Evolutionary conservation across 2,329 filamentous ascomycete species (phyloP).

Genomic region (Fusarium sp.): DNA sequence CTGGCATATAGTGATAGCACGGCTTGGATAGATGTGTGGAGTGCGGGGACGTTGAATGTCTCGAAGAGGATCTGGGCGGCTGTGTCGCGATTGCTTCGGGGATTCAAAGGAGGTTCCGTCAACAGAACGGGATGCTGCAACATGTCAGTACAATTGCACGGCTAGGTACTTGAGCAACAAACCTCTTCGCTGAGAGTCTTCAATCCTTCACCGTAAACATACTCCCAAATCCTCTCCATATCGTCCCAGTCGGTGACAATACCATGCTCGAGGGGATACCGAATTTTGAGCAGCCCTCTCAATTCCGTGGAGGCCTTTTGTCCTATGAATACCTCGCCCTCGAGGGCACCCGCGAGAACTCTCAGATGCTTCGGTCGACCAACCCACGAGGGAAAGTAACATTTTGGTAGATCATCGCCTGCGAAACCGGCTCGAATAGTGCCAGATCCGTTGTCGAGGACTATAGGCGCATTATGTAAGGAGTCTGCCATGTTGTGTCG

Average conservation of each 20-base stretch:
- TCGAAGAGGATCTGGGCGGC: constrained; percentile 98
- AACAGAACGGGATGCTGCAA: constrained; percentile 85
- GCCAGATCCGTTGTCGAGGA: constrained; percentile 98
- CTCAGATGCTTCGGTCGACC: constrained; percentile 94
- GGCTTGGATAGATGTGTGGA: constrained; percentile 97
- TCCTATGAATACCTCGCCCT: constrained; percentile 97
- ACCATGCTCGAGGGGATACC: constrained; percentile 94
- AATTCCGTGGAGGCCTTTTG: constrained; percentile 87
- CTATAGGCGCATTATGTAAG: constrained; percentile 96
- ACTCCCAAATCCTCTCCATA: constrained; percentile 99
- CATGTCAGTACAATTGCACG: constrained; percentile 24
- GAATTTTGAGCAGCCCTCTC: constrained; percentile 92
- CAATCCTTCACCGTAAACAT: constrained; percentile 93
- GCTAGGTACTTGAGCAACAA: constrained; percentile 8
- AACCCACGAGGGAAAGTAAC: constrained; percentile 97
- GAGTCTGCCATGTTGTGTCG: constrained; percentile 61
- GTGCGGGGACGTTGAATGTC: constrained; percentile 96
- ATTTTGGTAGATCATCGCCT: constrained; percentile 94
- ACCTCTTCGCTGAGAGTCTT: constrained; percentile 98
- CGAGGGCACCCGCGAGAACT: constrained; percentile 93
- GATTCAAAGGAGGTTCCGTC: constrained; percentile 95
- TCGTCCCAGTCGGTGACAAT: constrained; percentile 99
- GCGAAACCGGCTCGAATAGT: constrained; percentile 98
- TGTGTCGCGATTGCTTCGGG: constrained; percentile 92
- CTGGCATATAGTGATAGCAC: constrained; percentile 96